Percentiles rank a stretch among this genome's conserved stretches.
Conservation (phyloP, 192 early-diverging fungal genomes). For the Linnemannia elongata region DNA sequence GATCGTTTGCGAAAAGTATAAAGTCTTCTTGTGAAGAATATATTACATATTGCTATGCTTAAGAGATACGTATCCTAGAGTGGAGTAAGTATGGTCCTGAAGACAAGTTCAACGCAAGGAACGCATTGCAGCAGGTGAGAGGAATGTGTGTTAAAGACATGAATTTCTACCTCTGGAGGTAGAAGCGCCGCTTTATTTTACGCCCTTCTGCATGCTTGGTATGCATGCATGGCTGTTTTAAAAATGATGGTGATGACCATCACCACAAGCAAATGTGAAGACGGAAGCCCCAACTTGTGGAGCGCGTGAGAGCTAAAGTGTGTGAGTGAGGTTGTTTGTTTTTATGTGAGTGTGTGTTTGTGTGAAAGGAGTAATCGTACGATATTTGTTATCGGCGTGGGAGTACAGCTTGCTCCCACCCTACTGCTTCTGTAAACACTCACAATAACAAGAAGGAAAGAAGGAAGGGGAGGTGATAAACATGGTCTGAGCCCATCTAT, state of each 20-base stretch:
- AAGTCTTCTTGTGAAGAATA: too few relatives aligned
- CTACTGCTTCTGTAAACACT: background rate
- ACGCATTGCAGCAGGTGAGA: background rate
- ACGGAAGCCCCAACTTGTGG: background rate
- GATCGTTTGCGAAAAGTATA: too few relatives aligned
- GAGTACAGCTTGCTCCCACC: background rate
- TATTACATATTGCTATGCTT: too few relatives aligned
- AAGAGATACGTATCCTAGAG: too few relatives aligned
- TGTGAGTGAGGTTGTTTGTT: background rate
- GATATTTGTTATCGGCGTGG: background rate
- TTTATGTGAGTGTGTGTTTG: background rate
- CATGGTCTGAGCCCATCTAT: slow-evolving; percentile 4
- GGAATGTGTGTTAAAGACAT: background rate
- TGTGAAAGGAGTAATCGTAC: background rate
- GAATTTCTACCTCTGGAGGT: background rate
- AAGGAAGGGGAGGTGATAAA: background rate
- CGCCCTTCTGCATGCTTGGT: background rate
- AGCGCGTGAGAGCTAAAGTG: background rate
- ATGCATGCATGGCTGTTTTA: background rate
- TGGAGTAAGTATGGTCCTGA: too few relatives aligned
- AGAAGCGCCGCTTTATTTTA: background rate
- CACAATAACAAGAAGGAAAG: background rate
- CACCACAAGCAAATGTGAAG: background rate
- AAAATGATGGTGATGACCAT: background rate
- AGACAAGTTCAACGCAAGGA: too few relatives aligned